These are phyloP conservation scores for Aureobasidium pullulans DNA, from an alignment of 2,329 filamentous ascomycete genomes.

Conservation along the genomic window DNA sequence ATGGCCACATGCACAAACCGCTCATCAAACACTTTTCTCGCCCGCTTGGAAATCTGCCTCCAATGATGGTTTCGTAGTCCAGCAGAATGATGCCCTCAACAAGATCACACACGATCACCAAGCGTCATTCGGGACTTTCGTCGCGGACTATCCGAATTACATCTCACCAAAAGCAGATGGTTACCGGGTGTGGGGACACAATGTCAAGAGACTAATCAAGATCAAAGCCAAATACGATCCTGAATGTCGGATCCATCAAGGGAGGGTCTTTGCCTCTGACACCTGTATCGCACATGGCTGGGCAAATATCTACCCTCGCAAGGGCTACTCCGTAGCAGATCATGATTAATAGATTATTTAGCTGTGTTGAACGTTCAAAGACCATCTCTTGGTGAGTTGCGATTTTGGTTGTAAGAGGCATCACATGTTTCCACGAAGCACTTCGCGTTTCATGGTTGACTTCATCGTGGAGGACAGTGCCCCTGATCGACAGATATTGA, in stretches of 20 bases:
- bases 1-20: constrained; percentile 12
- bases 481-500: not conserved
- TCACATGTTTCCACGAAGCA: too few relatives aligned
- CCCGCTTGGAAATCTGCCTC: constrained; percentile 8
- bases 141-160: constrained; percentile 17
- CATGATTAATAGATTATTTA: not conserved
- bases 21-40: constrained; percentile 15
- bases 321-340: not conserved
- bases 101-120: constrained; percentile 13
- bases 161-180: constrained; percentile 14
- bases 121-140: not conserved
- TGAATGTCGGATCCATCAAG: constrained; percentile 13
- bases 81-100: not conserved
- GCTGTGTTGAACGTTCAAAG: too few relatives aligned
- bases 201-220: constrained; percentile 14
- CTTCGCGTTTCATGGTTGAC: not conserved
- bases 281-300: constrained; percentile 12
- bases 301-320: constrained; percentile 14
- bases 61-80: constrained; percentile 6
- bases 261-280: constrained; percentile 15
- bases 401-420: too few relatives aligned
- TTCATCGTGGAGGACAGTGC: not conserved
- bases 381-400: too few relatives aligned
- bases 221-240: constrained; percentile 18
- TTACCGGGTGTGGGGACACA: constrained; percentile 11